These are phyloP conservation scores for Chlorella sp. DNA, from an alignment of 139 green algal species.

Conservation along the genomic window DNA sequence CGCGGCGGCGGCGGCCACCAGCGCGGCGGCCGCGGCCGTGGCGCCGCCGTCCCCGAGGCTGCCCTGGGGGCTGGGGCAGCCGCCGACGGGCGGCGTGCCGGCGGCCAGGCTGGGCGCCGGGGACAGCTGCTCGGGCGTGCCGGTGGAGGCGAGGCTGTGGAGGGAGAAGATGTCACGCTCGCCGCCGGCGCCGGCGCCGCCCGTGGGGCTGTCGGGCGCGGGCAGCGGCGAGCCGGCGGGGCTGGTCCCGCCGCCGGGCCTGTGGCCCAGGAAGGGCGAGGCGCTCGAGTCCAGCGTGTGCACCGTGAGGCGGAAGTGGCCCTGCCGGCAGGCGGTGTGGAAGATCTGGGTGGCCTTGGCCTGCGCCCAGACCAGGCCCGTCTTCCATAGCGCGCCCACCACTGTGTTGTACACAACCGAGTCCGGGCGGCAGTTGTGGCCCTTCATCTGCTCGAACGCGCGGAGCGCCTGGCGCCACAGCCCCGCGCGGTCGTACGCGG, in stretches of 20 bases:
- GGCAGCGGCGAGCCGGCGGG: not conserved
- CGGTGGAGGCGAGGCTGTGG: not conserved
- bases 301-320: slow-evolving; percentile 44
- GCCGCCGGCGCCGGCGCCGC: not conserved
- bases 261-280: not conserved
- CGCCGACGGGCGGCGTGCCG: not conserved
- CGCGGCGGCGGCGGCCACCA: not conserved
- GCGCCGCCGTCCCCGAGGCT: no score
- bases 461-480: slow-evolving; percentile 47
- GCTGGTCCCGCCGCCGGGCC: not conserved
- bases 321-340: slow-evolving; percentile 36
- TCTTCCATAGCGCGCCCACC: slow-evolving; percentile 49
- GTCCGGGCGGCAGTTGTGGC: slow-evolving; percentile 51
- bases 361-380: slow-evolving; percentile 41
- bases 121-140: slow-evolving; percentile 4
- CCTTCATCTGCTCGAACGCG: slow-evolving; percentile 56
- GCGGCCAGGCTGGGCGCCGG: not conserved
- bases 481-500: slow-evolving; percentile 65
- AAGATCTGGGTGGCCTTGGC: slow-evolving; percentile 37
- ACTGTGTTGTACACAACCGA: slow-evolving; percentile 55
- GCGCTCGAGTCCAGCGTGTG: slow-evolving; percentile 15
- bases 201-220: not conserved
- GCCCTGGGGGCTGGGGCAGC: not conserved
- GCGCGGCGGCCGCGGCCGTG: not conserved
- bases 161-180: no score